Evolutionary conservation across 2,329 filamentous ascomycete genomes (phyloP), one percentile per base, ranked within the genome.

Genomic region (Blumeriella jaapii): DNA sequence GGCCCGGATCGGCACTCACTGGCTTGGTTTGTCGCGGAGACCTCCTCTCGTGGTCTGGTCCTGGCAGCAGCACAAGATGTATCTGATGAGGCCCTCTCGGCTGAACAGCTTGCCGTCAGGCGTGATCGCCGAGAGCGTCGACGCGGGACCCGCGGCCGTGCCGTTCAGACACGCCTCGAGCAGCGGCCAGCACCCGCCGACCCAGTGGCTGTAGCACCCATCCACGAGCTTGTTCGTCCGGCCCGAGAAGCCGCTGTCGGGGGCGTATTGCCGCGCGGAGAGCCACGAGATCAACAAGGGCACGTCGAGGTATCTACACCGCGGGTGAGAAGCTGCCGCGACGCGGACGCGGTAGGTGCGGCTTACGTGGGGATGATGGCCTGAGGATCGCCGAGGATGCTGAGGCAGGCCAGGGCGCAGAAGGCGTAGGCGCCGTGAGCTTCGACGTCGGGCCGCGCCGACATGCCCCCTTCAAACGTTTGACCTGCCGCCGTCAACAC

Each of bases 191-290:
- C 87, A 96, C 36, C 82, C 82, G 36, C 91, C 91, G 20, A 94
- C 81, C 91, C 91, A 98, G 60, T 95, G 89, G 56, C 84, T 93
- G 63, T 98, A 98, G 62, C 91, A 98, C 29, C 89, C 91, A 59
- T 98, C 91, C 19, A 96, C 91, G 19, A 98, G 70, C 63, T 98
- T 98, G 67, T 96, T 96, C 17, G 89, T 94, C 49, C 91, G 80
- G 42, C 91, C 91, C 25, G 84, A 82, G 55, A 94, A 87, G 22
- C 91, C 91, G 45, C 87, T 87, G 58, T 96, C 91, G 3, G 89
- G 91, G 18, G 78, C 76, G 57, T 89, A 82, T 59, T 98, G 91
- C 40, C 86, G 78, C 28, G 83, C 77, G 6, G 85, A 89, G 24
- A 98, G 72, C 86, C 91, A 98, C 41, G 79, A 76, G 30, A 91